These are phyloP conservation scores for Stereum hirsutum DNA, from an alignment of 1,284 basidiomycete genomes.

Conservation along the genomic window DNA sequence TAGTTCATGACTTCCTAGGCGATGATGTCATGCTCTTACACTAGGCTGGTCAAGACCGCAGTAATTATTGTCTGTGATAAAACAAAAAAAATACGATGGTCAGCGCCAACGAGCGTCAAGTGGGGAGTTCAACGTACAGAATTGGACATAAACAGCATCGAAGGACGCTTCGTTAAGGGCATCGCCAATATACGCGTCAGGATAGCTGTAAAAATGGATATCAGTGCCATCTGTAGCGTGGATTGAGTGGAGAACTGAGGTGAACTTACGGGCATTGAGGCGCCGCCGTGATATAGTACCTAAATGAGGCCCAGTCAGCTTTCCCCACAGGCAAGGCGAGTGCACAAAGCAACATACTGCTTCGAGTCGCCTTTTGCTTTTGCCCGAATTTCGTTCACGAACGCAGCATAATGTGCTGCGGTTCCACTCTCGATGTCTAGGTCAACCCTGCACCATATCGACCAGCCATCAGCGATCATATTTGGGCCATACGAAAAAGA, in stretches of 20 bases:
- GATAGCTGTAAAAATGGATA: slow-evolving; percentile 25
- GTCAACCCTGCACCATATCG: slow-evolving; percentile 37
- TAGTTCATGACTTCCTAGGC: too few relatives aligned
- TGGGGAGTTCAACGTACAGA: slow-evolving; percentile 24
- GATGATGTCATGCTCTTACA: not conserved
- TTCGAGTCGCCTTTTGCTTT: slow-evolving; percentile 36
- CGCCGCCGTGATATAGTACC: slow-evolving; percentile 46
- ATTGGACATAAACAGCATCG: slow-evolving; percentile 55
- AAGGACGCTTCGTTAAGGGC: slow-evolving; percentile 43
- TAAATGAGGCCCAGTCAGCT: slow-evolving; percentile 12
- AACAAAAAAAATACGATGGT: not conserved
- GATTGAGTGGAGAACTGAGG: too few relatives aligned
- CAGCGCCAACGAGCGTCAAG: not conserved
- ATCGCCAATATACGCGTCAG: slow-evolving; percentile 43
- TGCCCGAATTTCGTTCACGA: slow-evolving; percentile 40
- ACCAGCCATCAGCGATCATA: not conserved
- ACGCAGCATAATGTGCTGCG: slow-evolving; percentile 40
- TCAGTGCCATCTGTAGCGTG: too few relatives aligned
- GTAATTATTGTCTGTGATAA: slow-evolving; percentile 42
- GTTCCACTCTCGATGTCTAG: slow-evolving; percentile 57
- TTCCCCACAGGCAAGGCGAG: too few relatives aligned
- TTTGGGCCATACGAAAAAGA: too few relatives aligned
- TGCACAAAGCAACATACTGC: slow-evolving; percentile 18
- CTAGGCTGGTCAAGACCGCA: slow-evolving; percentile 30
- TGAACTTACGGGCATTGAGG: slow-evolving; percentile 54